Conservation (phyloP, 805 yeast species). For the Monosporozyma servazzii region DNA sequence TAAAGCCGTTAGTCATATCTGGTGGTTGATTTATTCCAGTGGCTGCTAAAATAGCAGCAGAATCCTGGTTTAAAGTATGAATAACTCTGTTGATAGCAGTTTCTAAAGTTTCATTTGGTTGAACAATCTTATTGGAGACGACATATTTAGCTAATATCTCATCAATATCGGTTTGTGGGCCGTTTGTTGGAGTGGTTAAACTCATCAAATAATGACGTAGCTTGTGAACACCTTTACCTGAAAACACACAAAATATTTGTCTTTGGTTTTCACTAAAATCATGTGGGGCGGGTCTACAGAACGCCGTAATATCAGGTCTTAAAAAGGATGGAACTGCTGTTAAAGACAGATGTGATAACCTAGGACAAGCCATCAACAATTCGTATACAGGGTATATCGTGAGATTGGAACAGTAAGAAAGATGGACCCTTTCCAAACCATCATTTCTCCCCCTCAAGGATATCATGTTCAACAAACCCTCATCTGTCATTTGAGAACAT, state of each 20-base stretch:
- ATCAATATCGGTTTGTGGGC: conserved; percentile 27
- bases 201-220: conserved; percentile 60
- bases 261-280: conserved; percentile 85
- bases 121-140: conserved; percentile 19
- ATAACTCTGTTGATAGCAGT: conserved; percentile 24
- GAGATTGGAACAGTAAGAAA: conserved; percentile 79
- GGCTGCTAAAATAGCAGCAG: conserved; percentile 30
- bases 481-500: conserved; percentile 79
- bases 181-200: conserved; percentile 28
- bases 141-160: conserved; percentile 27
- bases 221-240: conserved; percentile 78
- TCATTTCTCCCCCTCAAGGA: conserved; percentile 63
- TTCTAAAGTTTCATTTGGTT: conserved; percentile 21
- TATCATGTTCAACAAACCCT: conserved; percentile 63
- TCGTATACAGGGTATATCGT: conserved; percentile 69
- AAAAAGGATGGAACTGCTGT: conserved; percentile 91
- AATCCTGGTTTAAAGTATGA: conserved; percentile 24
- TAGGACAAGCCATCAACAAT: conserved; percentile 71
- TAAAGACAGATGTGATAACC: conserved; percentile 78
- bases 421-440: conserved; percentile 84
- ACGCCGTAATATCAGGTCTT: conserved; percentile 73
- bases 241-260: conserved; percentile 81
- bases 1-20: conserved; percentile 23
- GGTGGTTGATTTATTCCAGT: conserved; percentile 26
- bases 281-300: conserved; percentile 86